Conservation (phyloP, 106 monocot genomes). For the Dendrobium chrysotoxum region DNA sequence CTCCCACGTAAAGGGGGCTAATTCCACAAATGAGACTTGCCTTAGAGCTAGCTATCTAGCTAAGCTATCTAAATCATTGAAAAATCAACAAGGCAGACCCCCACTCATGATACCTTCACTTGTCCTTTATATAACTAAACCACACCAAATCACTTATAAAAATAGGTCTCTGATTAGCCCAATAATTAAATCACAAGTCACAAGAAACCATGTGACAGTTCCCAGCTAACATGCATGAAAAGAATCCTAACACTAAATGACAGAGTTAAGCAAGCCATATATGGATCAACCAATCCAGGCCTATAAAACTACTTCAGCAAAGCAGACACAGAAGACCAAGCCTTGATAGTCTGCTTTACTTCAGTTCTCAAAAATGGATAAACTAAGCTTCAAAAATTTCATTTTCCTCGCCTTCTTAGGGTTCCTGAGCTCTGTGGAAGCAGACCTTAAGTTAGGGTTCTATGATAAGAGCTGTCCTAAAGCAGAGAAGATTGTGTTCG, state of each 20-base stretch:
- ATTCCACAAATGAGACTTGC: no score
- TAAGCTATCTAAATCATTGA: no score
- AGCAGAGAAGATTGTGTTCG: conserved; percentile 27
- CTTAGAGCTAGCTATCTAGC: no score
- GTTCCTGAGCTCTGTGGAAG: background rate
- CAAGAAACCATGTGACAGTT: background rate
- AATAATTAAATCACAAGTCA: background rate
- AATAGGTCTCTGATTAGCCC: no score
- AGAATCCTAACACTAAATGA: background rate
- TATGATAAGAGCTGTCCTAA: conserved; percentile 34
- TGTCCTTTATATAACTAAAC: no score
- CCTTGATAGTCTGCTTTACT: background rate
- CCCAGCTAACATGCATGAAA: background rate
- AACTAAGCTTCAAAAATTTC: background rate
- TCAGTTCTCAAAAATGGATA: background rate
- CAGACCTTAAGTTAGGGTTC: conserved; percentile 29
- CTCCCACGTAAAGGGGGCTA: no score
- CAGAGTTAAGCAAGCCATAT: background rate
- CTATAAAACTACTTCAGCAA: background rate
- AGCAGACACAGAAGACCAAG: background rate
- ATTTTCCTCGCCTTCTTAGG: background rate
- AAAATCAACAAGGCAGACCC: no score
- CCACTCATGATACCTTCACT: no score
- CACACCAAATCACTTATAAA: no score
- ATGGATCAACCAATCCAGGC: background rate